These are phyloP conservation scores for Neocucurbitaria cava DNA, from an alignment of 2,329 filamentous ascomycete genomes.

Conservation along the genomic window DNA sequence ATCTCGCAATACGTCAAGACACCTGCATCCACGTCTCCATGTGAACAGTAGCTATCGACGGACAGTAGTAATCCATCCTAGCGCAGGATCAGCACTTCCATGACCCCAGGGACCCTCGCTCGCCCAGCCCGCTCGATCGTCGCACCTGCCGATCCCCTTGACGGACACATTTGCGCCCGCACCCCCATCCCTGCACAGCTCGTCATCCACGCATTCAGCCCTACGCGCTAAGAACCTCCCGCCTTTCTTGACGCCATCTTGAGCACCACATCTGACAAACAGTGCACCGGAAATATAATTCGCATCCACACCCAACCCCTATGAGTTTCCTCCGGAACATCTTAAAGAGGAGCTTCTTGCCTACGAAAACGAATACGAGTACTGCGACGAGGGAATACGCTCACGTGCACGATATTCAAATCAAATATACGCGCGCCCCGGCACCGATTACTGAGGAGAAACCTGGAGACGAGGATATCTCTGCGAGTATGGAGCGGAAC, in stretches of 20 bases:
- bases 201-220: constrained; percentile 15
- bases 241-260: constrained; percentile 15
- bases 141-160: not conserved
- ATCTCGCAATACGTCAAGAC: not conserved
- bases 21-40: not conserved
- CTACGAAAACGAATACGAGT: not conserved
- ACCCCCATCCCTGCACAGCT: constrained; percentile 11
- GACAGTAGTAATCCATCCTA: not conserved
- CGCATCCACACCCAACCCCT: not conserved
- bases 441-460: not conserved
- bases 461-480: constrained; percentile 3
- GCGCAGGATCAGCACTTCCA: not conserved
- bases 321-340: constrained; percentile 25
- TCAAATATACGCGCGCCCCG: constrained; percentile 8
- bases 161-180: not conserved
- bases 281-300: not conserved
- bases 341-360: constrained; percentile 1
- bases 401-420: constrained; percentile 38
- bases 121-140: not conserved
- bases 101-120: not conserved
- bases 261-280: constrained; percentile 7
- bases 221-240: constrained; percentile 3
- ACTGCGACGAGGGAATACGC: constrained; percentile 29
- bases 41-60: not conserved
- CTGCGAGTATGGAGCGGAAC: constrained; percentile 23